Evolutionary conservation across 306 rosid species (phyloP).

Genomic region (Sechiopsis laciniata): DNA sequence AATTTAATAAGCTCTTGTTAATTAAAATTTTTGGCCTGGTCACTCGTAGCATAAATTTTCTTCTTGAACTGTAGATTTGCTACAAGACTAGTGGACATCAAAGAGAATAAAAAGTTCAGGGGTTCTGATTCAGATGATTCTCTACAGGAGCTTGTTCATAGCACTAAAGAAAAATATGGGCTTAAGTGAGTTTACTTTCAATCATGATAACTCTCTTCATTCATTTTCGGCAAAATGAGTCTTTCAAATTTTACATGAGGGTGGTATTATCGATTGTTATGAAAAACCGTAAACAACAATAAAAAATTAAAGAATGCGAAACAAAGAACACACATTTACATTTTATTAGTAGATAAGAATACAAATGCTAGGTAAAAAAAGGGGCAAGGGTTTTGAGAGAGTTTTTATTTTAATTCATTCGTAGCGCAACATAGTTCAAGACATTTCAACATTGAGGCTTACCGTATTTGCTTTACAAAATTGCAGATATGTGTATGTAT

Average conservation of each 20-base stretch:
- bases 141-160: conserved; percentile 42
- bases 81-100: conserved; percentile 46
- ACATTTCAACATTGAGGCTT: no score
- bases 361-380: no score
- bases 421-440: no score
- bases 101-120: conserved; percentile 59
- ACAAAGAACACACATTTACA: no score
- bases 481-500: conserved; percentile 50
- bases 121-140: conserved; percentile 30
- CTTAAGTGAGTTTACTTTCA: conserved; percentile 47
- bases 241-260: not conserved
- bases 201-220: conserved; percentile 11
- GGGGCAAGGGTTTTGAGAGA: no score
- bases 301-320: no score
- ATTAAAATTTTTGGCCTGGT: not conserved
- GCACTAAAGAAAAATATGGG: conserved; percentile 47
- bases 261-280: no score
- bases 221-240: not conserved
- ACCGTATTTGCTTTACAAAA: not conserved
- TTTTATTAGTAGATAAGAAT: no score
- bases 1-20: not conserved
- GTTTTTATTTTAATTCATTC: no score
- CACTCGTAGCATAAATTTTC: conserved; percentile 13
- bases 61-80: conserved; percentile 43
- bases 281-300: no score